Evolutionary conservation across 139 green algal genomes (phyloP), one percentile per base, ranked within the genome.

Genomic region (Chlorella ohadii): DNA sequence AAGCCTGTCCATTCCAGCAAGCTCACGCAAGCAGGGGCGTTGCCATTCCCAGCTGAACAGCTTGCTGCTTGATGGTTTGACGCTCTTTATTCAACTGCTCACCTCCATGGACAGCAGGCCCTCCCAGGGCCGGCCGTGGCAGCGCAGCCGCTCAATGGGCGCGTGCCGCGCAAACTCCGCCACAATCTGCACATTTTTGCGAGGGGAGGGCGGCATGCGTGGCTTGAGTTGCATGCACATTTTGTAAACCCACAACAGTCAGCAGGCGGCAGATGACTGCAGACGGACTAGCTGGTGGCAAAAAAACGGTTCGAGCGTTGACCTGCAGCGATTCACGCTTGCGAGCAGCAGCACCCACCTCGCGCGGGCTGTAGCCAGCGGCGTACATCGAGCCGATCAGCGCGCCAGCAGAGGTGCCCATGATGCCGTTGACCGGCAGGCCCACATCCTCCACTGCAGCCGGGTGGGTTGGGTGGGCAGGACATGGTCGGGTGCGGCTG

Each of bases 331-430:
- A n/a, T n/a, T n/a, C n/a, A n/a, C n/a, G n/a, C n/a, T n/a, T n/a
- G n/a, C n/a, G n/a, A n/a, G n/a, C 38, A 39, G 13, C 36, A 83
- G 34, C n/a, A 33, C 27, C 65, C 41, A 94, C 93, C 91, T 96
- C 72, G 3, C 79, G 39, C 0, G 94, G 92, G 0, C 84, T 81
- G 80, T 95, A 96, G 2, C 94, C 94, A 33, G 95, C 95, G 61
- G 85, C 91, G 63, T 96, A 98, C 31, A 98, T 80, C 67, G 87
- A 93, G 39, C 95, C 95, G 33, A 89, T 82, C 3, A 97, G 87
- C 1, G 95, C 95, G 0, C 95, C 95, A n/a, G 93, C 91, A 33
- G 81, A 92, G 7, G 95, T 98, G 51, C 95, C 95, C 92, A 98
- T 96, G 7, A 98, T 87, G 9, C 92, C 93, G 5, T 74, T 86